Evolutionary conservation across 495 filamentous ascomycete species (phyloP), one percentile per base, ranked within the genome.

Genomic region (Xylaria palmicola): DNA sequence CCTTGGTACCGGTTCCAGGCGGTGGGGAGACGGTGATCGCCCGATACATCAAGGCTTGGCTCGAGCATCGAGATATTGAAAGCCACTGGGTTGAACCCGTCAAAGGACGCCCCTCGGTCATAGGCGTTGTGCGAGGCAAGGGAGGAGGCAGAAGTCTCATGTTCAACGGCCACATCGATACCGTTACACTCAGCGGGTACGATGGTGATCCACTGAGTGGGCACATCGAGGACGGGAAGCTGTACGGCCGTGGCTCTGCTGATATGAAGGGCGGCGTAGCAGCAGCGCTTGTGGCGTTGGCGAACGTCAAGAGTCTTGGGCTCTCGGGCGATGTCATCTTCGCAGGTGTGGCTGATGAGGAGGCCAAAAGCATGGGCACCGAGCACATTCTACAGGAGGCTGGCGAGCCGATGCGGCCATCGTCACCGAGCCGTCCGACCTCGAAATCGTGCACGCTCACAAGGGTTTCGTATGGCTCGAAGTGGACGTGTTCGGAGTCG

Each of bases 241-340:
- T 82, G 0, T 71, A 76, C 52, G 80, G 79, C 13, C 64, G 80
- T 47, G 80, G 80, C 0, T 65, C 64, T 17, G 62, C 76, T 13
- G 80, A 82, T 43, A 82, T 82, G 80, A 82, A 81, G 47, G 65
- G 74, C 20, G 79, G 80, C 0, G 32, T 82, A 6, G 78, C 80
- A 10, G 75, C 76, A 13, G 72, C 72, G 8, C 52, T 82, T 10
- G 69, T 72, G 6, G 63, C 79, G 0, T 20, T 79, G 10, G 58
- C 73, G 15, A 56, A 67, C 8, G 67, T 68, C 8, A 76, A 74
- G 53, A 56, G 63, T 17, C 67, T 66, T 10, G 66, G 60, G 10
- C 62, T 65, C 8, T 66, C 68, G 2, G 80, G 79, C 17, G 76
- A 81, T 59, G 66, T 81, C 6, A 80, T 82, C 9, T 51, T 82